Percentiles rank a stretch among this genome's conserved stretches.
These are phyloP conservation scores for Zizania latifolia DNA, from an alignment of 176 grass and related monocot genomes.

Conservation along the genomic window DNA sequence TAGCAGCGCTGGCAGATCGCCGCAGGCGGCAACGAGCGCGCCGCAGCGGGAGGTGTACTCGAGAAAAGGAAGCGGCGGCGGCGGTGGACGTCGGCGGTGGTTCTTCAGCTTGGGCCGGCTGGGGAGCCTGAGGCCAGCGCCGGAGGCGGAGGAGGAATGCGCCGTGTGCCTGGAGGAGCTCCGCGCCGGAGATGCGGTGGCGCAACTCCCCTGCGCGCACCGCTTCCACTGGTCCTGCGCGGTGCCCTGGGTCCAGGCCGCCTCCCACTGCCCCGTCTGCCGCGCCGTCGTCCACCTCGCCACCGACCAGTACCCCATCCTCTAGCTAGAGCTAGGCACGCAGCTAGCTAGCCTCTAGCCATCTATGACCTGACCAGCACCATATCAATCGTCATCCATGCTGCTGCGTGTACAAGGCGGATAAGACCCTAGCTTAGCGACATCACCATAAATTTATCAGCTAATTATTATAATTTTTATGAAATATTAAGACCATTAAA, in stretches of 20 bases:
- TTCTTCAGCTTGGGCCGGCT: constrained; percentile 54
- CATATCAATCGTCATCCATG: no score
- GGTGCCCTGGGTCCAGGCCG: constrained; percentile 68
- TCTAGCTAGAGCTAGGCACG: no score
- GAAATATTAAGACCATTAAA: no score
- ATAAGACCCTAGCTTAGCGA: no score
- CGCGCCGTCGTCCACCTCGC: constrained; percentile 34
- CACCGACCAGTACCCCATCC: no score
- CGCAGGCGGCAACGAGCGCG: not conserved
- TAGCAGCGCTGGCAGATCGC: constrained; percentile 41
- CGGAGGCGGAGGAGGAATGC: constrained; percentile 38
- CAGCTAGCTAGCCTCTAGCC: no score
- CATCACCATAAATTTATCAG: no score
- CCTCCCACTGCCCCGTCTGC: constrained; percentile 70
- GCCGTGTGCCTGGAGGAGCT: constrained; percentile 91
- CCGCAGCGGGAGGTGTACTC: constrained; percentile 52
- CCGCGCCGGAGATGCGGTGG: constrained; percentile 47
- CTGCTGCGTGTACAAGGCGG: no score
- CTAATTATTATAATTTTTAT: no score
- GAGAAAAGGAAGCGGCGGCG: not conserved
- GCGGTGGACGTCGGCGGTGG: not conserved
- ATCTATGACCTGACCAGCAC: no score
- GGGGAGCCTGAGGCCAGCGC: constrained; percentile 14
- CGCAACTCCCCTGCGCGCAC: constrained; percentile 73
- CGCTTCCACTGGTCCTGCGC: constrained; percentile 87